Conservation (phyloP, 2,329 filamentous ascomycete genomes). For the Fusarium robinianum region DNA sequence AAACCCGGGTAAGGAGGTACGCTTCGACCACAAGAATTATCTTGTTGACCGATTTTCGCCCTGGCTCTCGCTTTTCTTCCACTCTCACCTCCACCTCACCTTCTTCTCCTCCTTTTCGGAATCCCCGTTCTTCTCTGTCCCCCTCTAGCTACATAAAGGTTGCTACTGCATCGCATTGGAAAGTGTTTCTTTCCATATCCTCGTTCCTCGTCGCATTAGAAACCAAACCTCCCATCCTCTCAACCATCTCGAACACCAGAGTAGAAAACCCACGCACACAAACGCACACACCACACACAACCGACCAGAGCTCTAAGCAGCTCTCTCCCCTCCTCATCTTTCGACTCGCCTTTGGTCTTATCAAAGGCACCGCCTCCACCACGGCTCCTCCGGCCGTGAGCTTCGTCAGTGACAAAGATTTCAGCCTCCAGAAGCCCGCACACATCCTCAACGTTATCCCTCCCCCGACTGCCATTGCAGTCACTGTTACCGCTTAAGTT, state of each 20-base stretch:
- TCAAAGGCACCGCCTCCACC: slow-evolving; percentile 64
- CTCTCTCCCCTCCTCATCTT: slow-evolving; percentile 2
- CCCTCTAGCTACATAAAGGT: too few relatives aligned
- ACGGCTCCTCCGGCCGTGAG: slow-evolving; percentile 68
- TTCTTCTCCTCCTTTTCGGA: slow-evolving; percentile 20
- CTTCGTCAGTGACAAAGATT: slow-evolving; percentile 71
- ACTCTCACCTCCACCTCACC: slow-evolving; percentile 1
- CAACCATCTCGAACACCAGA: background rate
- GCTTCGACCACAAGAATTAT: too few relatives aligned
- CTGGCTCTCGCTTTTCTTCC: slow-evolving; percentile 16
- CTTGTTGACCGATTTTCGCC: slow-evolving; percentile 21
- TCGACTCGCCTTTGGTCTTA: slow-evolving; percentile 64
- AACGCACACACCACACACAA: too few relatives aligned
- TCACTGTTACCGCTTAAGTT: slow-evolving; percentile 52
- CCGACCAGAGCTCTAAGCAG: too few relatives aligned
- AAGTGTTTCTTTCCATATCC: too few relatives aligned
- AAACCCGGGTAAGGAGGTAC: too few relatives aligned
- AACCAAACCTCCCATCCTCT: background rate
- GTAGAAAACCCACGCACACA: background rate
- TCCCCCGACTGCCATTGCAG: slow-evolving; percentile 56
- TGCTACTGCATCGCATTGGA: too few relatives aligned
- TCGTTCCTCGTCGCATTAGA: too few relatives aligned
- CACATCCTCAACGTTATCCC: slow-evolving; percentile 70
- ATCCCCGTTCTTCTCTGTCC: slow-evolving; percentile 6
- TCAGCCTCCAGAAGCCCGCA: slow-evolving; percentile 65